Evolutionary conservation across 768 basidiomycete genomes (phyloP).

Genomic region (Gymnopilus junonius): DNA sequence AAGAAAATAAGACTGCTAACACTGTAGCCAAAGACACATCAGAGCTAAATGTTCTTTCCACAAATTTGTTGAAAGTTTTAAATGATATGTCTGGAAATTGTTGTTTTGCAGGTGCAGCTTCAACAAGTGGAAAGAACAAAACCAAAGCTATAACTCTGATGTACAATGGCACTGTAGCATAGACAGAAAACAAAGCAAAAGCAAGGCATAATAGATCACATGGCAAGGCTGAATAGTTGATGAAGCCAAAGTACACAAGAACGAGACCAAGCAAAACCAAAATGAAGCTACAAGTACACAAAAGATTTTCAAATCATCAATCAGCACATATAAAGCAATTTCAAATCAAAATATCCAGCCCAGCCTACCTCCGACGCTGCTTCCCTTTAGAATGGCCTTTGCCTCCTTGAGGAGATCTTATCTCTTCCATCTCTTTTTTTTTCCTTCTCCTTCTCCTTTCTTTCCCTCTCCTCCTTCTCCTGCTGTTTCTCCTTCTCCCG

Average conservation of each 20-base stretch:
- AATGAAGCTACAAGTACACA: neutral
- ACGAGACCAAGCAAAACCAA: neutral
- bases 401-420: too few relatives aligned
- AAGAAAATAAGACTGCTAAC: too few relatives aligned
- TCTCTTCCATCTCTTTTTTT: too few relatives aligned
- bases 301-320: neutral
- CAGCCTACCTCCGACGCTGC: neutral
- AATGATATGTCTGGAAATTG: too few relatives aligned
- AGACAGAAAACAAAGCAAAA: neutral
- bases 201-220: neutral
- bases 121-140: too few relatives aligned
- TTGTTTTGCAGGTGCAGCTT: too few relatives aligned
- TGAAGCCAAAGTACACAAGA: neutral
- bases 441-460: neutral
- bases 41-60: too few relatives aligned
- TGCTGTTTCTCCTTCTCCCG: neutral
- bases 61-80: too few relatives aligned
- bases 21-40: too few relatives aligned
- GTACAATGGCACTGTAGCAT: neutral
- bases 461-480: neutral
- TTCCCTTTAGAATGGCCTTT: too few relatives aligned
- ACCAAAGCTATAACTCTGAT: neutral
- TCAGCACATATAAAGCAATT: neutral
- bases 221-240: neutral
- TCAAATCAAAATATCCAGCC: neutral